phyloP scores from a whole-genome alignment of 1,139 yeast species.

The Diutina catenulata region DNA sequence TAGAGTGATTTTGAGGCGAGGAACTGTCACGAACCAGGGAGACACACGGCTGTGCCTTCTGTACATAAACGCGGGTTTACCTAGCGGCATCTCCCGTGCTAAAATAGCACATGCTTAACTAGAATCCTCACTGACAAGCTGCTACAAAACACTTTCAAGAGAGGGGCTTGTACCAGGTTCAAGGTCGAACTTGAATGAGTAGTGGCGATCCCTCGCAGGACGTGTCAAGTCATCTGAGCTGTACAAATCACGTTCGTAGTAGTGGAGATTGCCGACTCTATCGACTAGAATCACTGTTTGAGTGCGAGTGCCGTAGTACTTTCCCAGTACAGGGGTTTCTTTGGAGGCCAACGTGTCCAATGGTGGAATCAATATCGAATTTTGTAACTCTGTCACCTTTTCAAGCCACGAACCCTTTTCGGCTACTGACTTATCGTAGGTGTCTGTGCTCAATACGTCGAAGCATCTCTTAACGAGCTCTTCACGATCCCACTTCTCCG shows the following conservation, averaged over 20 bases:
- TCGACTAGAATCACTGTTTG: slow-evolving; percentile 67
- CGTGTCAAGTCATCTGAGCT: not conserved
- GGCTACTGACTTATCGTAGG: slow-evolving; percentile 20
- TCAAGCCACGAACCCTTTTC: slow-evolving; percentile 16
- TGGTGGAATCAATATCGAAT: slow-evolving; percentile 68
- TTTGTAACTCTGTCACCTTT: slow-evolving; percentile 33
- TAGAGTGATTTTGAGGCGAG: no score
- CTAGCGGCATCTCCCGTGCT: no score
- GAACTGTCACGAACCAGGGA: no score
- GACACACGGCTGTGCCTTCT: no score
- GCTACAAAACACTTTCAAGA: no score
- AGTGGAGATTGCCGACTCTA: slow-evolving; percentile 29
- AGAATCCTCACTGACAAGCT: no score
- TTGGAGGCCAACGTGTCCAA: slow-evolving; percentile 15
- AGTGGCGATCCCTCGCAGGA: not conserved
- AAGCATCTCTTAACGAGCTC: slow-evolving; percentile 41
- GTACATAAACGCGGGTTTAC: no score
- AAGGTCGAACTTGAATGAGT: not conserved
- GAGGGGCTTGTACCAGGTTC: not conserved
- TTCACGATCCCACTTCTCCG: slow-evolving; percentile 19
- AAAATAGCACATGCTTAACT: no score
- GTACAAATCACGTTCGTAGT: slow-evolving; percentile 28
- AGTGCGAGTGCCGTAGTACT: slow-evolving; percentile 79
- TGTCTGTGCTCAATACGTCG: slow-evolving; percentile 37
- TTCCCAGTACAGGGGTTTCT: slow-evolving; percentile 20